Evolutionary conservation across 176 grass and related monocot species (phyloP), one percentile per base, ranked within the genome.

Genomic region (Luzula sylvatica): DNA sequence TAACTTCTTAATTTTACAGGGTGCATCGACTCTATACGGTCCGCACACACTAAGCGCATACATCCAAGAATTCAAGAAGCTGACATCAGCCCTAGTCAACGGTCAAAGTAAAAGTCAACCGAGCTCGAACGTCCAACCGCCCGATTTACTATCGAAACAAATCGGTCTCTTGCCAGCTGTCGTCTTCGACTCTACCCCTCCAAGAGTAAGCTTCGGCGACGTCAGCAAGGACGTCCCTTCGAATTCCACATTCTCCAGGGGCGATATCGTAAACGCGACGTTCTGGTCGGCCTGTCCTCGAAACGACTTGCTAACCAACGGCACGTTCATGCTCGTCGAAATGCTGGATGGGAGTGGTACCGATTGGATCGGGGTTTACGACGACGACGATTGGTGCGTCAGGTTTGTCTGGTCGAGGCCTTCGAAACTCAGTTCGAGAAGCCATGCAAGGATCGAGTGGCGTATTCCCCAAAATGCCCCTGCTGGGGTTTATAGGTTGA

Each of bases 41-140:
- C 90, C 90, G 2, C 90, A 96, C 59, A 96, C 90, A n/a, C 75
- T 86, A 55, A 96, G 77, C 57, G 90, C 74, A 28, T 98, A 90
- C 71, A 89, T 89, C 61, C 84, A 89, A 60, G 90, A 96, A 61
- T 96, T 96, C 66, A 55, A 83, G 55, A 96, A 86, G 17, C 90
- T 96, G 28, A 83, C 90, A 53, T 55, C 64, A 48, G 84, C 90
- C 8, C 63, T 89, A 58, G 20, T 79, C 61, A 62, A 53, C 61
- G 76, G 83, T 59, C 70, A 82, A 68, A n/a, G n/a, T n/a, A n/a
- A n/a, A n/a, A n/a, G n/a, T n/a, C n/a, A n/a, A 30, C 57, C 24
- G 43, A 82, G 63, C 45, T 76, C 77, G 43, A 67, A 64, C 29
- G 30, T 74, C 11, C 67, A 74, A 45, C 78, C 84, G 61, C 90